Base-by-base conservation (phyloP, 352 stramenopile species). In the Globisporangium mamillatum region DNA sequence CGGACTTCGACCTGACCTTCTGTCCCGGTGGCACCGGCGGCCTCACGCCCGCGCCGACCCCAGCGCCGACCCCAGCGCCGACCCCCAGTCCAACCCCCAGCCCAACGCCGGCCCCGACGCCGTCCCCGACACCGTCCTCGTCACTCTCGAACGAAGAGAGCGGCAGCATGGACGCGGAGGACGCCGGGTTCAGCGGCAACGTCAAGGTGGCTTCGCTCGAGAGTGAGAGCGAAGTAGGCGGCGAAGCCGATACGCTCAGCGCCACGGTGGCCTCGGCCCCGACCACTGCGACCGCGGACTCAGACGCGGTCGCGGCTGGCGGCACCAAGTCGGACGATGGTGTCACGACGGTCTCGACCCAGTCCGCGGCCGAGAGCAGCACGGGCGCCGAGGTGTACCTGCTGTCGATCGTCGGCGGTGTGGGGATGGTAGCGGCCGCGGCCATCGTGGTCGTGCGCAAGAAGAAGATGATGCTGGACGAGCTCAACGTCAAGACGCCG, bases 401-500 rank as follows among this genome's bases (percentile, higher is more conserved):
- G 7, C 3, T 84, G 34, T 36, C 65, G 12, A 53, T 83, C 9
- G 69, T 80, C 27, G 69, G 70, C 1, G 75, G 63, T 4, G 79
- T 78, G 1, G 80, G 71, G 38, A 71, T 84, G 56, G 79, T 88
- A 4, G 82, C 82, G 8, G 82, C 63, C 2, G 75, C 74, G 0
- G 80, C 73, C 16, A 88, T 91, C 68, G 72, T 91, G 20, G 82
- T 78, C 0, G 62, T 89, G 27, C 82, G 83, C 61, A 82, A 84
- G 76, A 91, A 91, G 75, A 89, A 91, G 77, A 64, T 71, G 32
- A 25, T 71, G 46, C 64, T 91, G 8, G 83, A 91, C 25, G 83
- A 78, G 22, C 63, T 89, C 27, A 77, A 89, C 50, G 68, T 67
- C 50, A 90, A 92, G 77, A 88, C 75, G 1, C 82, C 84, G 16